These are phyloP conservation scores for Suillus alpinus DNA, from an alignment of 768 basidiomycete species.

Conservation along the genomic window DNA sequence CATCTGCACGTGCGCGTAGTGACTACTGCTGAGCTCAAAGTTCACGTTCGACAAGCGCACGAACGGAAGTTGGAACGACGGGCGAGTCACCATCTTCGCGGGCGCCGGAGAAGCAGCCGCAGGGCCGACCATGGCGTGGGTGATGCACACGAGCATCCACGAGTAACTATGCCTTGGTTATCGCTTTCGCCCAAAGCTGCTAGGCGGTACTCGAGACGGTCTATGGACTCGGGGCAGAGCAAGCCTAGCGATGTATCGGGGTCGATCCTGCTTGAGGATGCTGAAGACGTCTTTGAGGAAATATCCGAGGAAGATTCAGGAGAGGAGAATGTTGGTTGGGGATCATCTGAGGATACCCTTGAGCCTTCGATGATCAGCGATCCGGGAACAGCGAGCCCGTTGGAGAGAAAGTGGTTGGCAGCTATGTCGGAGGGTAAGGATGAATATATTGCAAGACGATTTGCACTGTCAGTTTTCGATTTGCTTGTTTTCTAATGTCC, in stretches of 20 bases:
- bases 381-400: slow-evolving; percentile 75
- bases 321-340: slow-evolving; percentile 48
- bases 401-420: slow-evolving; percentile 81
- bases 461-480: slow-evolving; percentile 62
- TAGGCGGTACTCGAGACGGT: slow-evolving; percentile 44
- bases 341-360: slow-evolving; percentile 46
- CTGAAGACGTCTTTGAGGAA: slow-evolving; percentile 28
- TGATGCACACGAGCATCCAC: neutral
- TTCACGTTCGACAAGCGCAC: slow-evolving; percentile 51
- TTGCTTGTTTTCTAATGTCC: neutral
- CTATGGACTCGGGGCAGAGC: slow-evolving; percentile 43
- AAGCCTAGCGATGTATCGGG: slow-evolving; percentile 37
- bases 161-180: slow-evolving; percentile 41
- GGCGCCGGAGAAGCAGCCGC: slow-evolving; percentile 18
- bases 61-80: slow-evolving; percentile 34
- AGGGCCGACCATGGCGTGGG: slow-evolving; percentile 18
- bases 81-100: slow-evolving; percentile 15
- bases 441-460: slow-evolving; percentile 61
- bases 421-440: slow-evolving; percentile 89
- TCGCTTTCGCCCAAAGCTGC: slow-evolving; percentile 55
- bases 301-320: slow-evolving; percentile 40
- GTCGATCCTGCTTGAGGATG: slow-evolving; percentile 29
- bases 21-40: slow-evolving; percentile 74
- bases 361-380: slow-evolving; percentile 72
- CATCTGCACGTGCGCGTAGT: slow-evolving; percentile 85